A percentile compares a stretch with the other conserved stretches of the same genome.
phyloP scores from a whole-genome alignment of 2,329 filamentous ascomycete species.

The Chaetomiaceae sp. region DNA sequence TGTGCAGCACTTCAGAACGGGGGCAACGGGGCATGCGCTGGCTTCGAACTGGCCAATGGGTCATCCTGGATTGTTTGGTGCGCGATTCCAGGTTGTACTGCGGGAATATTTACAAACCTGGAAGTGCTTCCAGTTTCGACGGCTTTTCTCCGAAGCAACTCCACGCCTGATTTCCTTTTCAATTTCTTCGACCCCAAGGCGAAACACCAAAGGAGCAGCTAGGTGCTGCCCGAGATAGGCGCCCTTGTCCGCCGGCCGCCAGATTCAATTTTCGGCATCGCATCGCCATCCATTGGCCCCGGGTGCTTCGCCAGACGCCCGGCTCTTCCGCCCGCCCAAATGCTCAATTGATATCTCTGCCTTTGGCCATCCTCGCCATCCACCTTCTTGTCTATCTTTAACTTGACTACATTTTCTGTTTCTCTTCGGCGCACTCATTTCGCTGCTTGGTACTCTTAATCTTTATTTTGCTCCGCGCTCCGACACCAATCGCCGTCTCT shows the following conservation, averaged over 20 bases:
- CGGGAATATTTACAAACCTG: constrained; percentile 16
- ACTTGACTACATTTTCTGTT: constrained; percentile 12
- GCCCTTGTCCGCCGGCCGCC: constrained; percentile 9
- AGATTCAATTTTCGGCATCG: constrained; percentile 13
- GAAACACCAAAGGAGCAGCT: constrained; percentile 11
- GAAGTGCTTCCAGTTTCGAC: constrained; percentile 6
- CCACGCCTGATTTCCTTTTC: constrained; percentile 5
- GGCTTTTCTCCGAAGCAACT: constrained; percentile 4
- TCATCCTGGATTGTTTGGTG: constrained; percentile 3
- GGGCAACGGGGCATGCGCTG: not conserved
- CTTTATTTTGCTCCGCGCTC: constrained; percentile 11
- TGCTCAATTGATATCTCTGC: constrained; percentile 23
- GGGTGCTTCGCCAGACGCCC: constrained; percentile 18
- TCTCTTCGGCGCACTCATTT: constrained; percentile 21
- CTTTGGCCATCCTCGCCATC: constrained; percentile 16
- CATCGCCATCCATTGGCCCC: constrained; percentile 18
- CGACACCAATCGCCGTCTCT: constrained; percentile 4
- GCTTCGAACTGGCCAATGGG: constrained; percentile 1
- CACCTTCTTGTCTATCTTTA: constrained; percentile 24
- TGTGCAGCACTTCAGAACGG: too few species aligned
- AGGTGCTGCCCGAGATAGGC: constrained; percentile 14
- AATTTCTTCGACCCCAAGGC: constrained; percentile 9
- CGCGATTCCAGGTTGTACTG: not conserved
- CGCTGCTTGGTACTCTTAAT: constrained; percentile 8
- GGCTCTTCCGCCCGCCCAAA: constrained; percentile 11